phyloP scores from a whole-genome alignment of 2,329 filamentous ascomycete species.

The Penicillium paneum region DNA sequence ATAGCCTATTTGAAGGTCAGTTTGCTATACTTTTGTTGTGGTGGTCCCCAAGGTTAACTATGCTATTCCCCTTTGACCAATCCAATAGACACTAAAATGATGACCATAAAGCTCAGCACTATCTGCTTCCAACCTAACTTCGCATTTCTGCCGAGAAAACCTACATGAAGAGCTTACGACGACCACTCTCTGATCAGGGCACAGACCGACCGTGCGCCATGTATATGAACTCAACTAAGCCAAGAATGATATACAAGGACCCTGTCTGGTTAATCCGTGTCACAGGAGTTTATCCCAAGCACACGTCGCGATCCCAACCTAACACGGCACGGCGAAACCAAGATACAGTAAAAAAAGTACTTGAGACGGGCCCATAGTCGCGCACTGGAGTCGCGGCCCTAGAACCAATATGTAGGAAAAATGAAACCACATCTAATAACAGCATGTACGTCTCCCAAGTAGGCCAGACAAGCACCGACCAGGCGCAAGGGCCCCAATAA shows the following conservation, averaged over 20 bases:
- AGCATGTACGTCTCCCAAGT: not conserved
- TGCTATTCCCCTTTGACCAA: not conserved
- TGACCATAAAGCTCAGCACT: not conserved
- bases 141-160: not conserved
- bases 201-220: not conserved
- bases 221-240: not conserved
- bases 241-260: not conserved
- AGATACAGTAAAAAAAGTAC: not conserved
- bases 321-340: not conserved
- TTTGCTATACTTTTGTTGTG: no score
- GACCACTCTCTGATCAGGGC: not conserved
- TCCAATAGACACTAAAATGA: not conserved
- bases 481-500: slow-evolving; percentile 8
- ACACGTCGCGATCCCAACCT: not conserved
- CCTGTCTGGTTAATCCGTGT: not conserved
- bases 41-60: not conserved
- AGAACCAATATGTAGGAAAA: slow-evolving; percentile 1
- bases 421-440: slow-evolving; percentile 3
- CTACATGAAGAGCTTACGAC: not conserved
- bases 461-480: not conserved
- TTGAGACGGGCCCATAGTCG: not conserved
- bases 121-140: not conserved
- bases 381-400: not conserved
- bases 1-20: not conserved
- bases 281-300: not conserved